Evolutionary conservation across 2,329 filamentous ascomycete species (phyloP).

Genomic region (Cephalotrichum gorgonifer): DNA sequence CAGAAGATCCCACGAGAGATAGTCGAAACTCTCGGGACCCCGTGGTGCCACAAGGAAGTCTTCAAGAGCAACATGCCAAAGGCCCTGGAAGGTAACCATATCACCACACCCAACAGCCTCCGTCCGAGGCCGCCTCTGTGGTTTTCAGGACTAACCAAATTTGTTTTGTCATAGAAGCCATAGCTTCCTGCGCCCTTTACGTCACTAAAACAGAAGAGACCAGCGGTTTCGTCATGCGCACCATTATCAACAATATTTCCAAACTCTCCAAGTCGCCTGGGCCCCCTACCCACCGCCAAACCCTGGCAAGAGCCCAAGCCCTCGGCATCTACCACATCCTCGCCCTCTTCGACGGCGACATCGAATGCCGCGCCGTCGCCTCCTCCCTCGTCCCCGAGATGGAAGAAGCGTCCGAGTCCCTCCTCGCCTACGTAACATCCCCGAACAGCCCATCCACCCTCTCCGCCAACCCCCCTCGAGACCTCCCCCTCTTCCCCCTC

Average conservation of each 20-base stretch:
- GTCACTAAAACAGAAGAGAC: conserved; percentile 38
- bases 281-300: conserved; percentile 16
- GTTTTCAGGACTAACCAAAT: too few relatives aligned
- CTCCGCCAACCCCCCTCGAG: not conserved
- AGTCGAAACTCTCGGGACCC: conserved; percentile 36
- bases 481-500: conserved; percentile 19
- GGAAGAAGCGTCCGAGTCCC: not conserved
- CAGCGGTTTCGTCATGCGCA: conserved; percentile 31
- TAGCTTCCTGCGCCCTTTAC: conserved; percentile 42
- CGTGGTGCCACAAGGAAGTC: conserved; percentile 42
- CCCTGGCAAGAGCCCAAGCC: conserved; percentile 28
- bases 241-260: conserved; percentile 31
- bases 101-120: not conserved
- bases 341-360: conserved; percentile 30
- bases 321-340: conserved; percentile 35
- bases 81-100: not conserved
- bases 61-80: conserved; percentile 39
- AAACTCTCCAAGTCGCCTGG: conserved; percentile 27
- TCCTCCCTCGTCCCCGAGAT: conserved; percentile 14
- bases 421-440: not conserved
- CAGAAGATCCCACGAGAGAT: conserved; percentile 35
- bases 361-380: conserved; percentile 19
- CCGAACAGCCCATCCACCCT: not conserved
- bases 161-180: conserved; percentile 21
- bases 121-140: too few relatives aligned